These are phyloP conservation scores for Dothideomycetes sp. DNA, from an alignment of 2,329 filamentous ascomycete genomes.

Conservation along the genomic window DNA sequence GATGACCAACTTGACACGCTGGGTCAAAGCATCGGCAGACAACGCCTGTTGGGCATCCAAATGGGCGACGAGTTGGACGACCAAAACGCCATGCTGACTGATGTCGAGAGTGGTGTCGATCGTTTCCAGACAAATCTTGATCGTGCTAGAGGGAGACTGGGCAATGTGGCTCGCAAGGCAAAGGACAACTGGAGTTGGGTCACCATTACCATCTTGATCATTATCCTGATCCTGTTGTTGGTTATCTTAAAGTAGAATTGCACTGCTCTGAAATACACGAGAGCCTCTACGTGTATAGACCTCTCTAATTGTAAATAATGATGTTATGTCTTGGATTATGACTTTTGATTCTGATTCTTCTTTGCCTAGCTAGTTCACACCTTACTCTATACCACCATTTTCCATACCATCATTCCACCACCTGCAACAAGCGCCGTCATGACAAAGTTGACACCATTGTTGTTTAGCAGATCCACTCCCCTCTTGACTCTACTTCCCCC, in stretches of 20 bases:
- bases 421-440: conserved; percentile 78
- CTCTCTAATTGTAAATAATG: too few species aligned
- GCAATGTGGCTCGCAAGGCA: conserved; percentile 62
- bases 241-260: conserved; percentile 2
- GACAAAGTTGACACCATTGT: conserved; percentile 89
- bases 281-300: too few species aligned
- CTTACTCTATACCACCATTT: conserved; percentile 3
- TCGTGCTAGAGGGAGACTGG: conserved; percentile 62
- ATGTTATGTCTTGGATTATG: too few species aligned
- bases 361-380: too few species aligned
- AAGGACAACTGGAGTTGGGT: conserved; percentile 83
- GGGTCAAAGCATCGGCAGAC: conserved; percentile 76
- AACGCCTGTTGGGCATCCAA: conserved; percentile 86
- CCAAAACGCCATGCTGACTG: conserved; percentile 81
- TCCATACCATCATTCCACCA: conserved; percentile 22
- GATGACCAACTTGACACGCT: conserved; percentile 86
- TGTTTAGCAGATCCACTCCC: conserved; percentile 70
- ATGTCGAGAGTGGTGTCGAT: conserved; percentile 75
- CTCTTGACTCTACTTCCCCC: conserved; percentile 43
- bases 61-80: conserved; percentile 93
- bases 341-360: too few species aligned
- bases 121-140: conserved; percentile 69
- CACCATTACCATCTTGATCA: conserved; percentile 68
- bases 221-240: conserved; percentile 73
- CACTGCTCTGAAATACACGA: too few species aligned